Evolutionary conservation across 495 filamentous ascomycete species (phyloP).

Genomic region (Neurospora sp.): DNA sequence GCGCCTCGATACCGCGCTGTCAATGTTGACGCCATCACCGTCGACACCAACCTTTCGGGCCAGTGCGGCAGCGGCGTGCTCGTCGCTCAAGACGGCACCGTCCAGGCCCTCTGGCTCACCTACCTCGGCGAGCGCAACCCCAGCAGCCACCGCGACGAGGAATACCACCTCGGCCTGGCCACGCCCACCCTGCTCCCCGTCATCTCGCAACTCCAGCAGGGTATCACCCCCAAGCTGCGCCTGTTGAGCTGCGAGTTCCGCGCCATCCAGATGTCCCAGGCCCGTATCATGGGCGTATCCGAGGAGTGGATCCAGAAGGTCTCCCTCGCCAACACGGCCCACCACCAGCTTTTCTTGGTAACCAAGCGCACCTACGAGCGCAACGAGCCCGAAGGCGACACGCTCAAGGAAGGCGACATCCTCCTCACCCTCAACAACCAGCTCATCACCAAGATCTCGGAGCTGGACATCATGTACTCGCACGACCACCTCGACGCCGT

Average conservation of each 20-base stretch:
- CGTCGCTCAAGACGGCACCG: slow-evolving; percentile 77
- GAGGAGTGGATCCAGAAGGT: slow-evolving; percentile 93
- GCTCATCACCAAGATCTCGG: slow-evolving; percentile 83
- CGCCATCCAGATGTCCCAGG: slow-evolving; percentile 92
- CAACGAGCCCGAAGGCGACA: slow-evolving; percentile 50
- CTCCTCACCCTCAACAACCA: slow-evolving; percentile 85
- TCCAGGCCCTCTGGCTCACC: slow-evolving; percentile 91
- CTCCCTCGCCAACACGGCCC: slow-evolving; percentile 71
- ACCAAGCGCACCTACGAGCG: slow-evolving; percentile 63
- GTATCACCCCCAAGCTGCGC: slow-evolving; percentile 64
- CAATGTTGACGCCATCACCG: slow-evolving; percentile 94
- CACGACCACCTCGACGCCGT: slow-evolving; percentile 72
- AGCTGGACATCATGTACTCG: slow-evolving; percentile 95
- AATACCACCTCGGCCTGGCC: slow-evolving; percentile 91
- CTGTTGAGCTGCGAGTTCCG: slow-evolving; percentile 93
- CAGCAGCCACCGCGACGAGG: slow-evolving; percentile 75
- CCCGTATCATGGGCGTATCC: slow-evolving; percentile 93
- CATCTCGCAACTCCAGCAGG: slow-evolving; percentile 70
- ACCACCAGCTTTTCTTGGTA: slow-evolving; percentile 97
- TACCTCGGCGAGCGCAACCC: slow-evolving; percentile 84
- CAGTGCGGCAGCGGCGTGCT: slow-evolving; percentile 96
- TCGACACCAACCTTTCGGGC: slow-evolving; percentile 80
- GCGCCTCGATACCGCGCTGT: slow-evolving; percentile 93
- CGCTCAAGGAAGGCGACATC: slow-evolving; percentile 82
- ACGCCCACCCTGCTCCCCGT: slow-evolving; percentile 83